Percentiles rank a stretch among this genome's conserved stretches.
Evolutionary conservation across 345 rosid genomes (phyloP).

Genomic region (Lumnitzera littorea): DNA sequence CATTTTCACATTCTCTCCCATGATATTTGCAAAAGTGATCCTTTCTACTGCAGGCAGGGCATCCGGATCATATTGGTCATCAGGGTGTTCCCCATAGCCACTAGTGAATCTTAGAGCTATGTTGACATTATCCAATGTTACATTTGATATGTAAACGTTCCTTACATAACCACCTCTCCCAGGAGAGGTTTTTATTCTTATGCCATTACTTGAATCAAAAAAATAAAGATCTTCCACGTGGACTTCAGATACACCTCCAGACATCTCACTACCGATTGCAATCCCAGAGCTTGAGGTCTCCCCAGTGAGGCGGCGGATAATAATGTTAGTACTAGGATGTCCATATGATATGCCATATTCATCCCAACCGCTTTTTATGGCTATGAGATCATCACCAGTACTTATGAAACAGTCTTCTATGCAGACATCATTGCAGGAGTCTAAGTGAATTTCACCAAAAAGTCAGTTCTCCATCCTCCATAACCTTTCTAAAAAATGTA

Average conservation of each 20-base stretch:
- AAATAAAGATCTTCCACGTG: slow-evolving; percentile 51
- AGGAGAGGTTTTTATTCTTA: slow-evolving; percentile 77
- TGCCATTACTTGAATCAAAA: slow-evolving; percentile 54
- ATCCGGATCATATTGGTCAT: slow-evolving; percentile 51
- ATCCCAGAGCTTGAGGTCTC: slow-evolving; percentile 76
- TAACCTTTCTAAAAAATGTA: too few relatives aligned
- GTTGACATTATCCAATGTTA: slow-evolving; percentile 50
- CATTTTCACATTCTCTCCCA: slow-evolving; percentile 48
- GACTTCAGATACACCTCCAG: slow-evolving; percentile 90
- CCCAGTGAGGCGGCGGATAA: slow-evolving; percentile 59
- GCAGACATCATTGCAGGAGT: slow-evolving; percentile 82
- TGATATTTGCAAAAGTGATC: slow-evolving; percentile 61
- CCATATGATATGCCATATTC: slow-evolving; percentile 80
- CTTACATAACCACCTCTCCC: slow-evolving; percentile 94
- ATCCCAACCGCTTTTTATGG: slow-evolving; percentile 98
- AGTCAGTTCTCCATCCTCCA: background rate
- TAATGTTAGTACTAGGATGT: slow-evolving; percentile 72
- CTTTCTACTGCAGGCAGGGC: slow-evolving; percentile 69
- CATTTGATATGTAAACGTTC: slow-evolving; percentile 56
- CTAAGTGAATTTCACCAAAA: slow-evolving; percentile 30
- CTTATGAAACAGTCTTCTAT: slow-evolving; percentile 84
- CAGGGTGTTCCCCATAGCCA: slow-evolving; percentile 84
- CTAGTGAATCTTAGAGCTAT: slow-evolving; percentile 66
- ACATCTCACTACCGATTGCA: slow-evolving; percentile 96
- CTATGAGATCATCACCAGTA: slow-evolving; percentile 85